A percentile compares a stretch with the other conserved stretches of the same genome.
phyloP scores from a whole-genome alignment of 2,329 filamentous ascomycete species.

The Chaetomium globosum region DNA sequence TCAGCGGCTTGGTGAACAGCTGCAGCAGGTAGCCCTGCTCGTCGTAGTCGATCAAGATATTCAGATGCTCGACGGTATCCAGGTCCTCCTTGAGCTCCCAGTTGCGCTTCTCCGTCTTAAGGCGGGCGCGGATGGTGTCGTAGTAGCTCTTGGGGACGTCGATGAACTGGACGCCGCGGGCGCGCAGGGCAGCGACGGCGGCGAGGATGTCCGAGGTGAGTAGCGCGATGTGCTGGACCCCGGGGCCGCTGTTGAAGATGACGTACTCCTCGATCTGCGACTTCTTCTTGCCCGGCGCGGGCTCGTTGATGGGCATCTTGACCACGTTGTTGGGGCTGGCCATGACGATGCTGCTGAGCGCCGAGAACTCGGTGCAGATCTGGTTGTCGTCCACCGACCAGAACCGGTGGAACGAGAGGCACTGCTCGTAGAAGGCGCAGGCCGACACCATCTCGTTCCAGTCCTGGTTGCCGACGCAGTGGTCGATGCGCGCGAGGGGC shows the following conservation, averaged over 20 bases:
- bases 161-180: slow-evolving; percentile 92
- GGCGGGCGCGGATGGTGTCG: slow-evolving; percentile 69
- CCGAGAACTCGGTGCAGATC: slow-evolving; percentile 90
- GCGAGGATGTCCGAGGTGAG: slow-evolving; percentile 78
- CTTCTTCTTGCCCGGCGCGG: slow-evolving; percentile 84
- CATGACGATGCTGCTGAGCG: slow-evolving; percentile 89
- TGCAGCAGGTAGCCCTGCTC: slow-evolving; percentile 82
- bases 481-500: slow-evolving; percentile 76
- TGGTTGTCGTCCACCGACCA: slow-evolving; percentile 94
- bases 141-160: slow-evolving; percentile 87
- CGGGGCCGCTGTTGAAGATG: slow-evolving; percentile 84
- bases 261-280: slow-evolving; percentile 94
- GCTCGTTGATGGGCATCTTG: slow-evolving; percentile 99
- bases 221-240: slow-evolving; percentile 92
- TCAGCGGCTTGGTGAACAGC: slow-evolving; percentile 81
- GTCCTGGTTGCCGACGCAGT: slow-evolving; percentile 96
- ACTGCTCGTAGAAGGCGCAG: slow-evolving; percentile 77
- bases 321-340: slow-evolving; percentile 79
- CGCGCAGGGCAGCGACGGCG: slow-evolving; percentile 75
- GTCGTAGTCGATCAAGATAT: slow-evolving; percentile 94
- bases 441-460: slow-evolving; percentile 82
- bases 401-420: slow-evolving; percentile 92
- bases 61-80: slow-evolving; percentile 72
- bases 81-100: slow-evolving; percentile 78
- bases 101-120: slow-evolving; percentile 63